These are phyloP conservation scores for Ceratobasidium sp. DNA, from an alignment of 1,284 basidiomycete species.

Conservation along the genomic window DNA sequence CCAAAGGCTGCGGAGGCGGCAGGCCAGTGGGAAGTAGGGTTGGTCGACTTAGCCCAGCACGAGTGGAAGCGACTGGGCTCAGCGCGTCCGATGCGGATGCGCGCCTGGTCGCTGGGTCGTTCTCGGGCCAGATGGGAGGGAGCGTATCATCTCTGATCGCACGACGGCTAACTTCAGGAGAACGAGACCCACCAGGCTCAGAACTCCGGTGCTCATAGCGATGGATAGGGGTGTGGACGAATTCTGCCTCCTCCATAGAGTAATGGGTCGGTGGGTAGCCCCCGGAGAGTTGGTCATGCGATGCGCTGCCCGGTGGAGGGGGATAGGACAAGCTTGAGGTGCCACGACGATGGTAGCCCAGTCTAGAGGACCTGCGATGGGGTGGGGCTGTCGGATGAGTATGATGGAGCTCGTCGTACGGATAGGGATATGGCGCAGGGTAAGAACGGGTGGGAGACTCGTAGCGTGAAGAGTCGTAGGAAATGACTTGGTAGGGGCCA, in stretches of 20 bases:
- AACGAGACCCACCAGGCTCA: constrained; percentile 7
- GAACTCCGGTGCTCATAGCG: constrained; percentile 14
- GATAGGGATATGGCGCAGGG: constrained; percentile 53
- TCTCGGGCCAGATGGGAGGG: constrained; percentile 40
- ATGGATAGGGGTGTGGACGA: background rate
- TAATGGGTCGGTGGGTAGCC: constrained; percentile 4
- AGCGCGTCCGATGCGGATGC: background rate
- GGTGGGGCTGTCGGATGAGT: background rate
- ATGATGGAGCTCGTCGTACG: constrained; percentile 52
- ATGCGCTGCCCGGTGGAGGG: background rate
- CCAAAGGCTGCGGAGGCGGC: constrained; percentile 38
- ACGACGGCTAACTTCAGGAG: constrained; percentile 11
- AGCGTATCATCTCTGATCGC: constrained; percentile 13
- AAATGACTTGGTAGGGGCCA: constrained; percentile 43
- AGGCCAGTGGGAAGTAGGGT: constrained; percentile 34
- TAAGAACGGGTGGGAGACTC: constrained; percentile 49
- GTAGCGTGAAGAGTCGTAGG: constrained; percentile 46
- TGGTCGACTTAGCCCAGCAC: constrained; percentile 1
- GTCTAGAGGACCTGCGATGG: constrained; percentile 13
- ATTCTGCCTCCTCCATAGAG: constrained; percentile 16
- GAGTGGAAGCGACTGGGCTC: background rate
- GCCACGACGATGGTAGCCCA: constrained; percentile 26
- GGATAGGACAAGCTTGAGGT: constrained; percentile 18
- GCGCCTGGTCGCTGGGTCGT: background rate
- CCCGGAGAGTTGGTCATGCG: constrained; percentile 17